Conservation (phyloP, 2,329 filamentous ascomycete species). For the Claviceps pusilla region DNA sequence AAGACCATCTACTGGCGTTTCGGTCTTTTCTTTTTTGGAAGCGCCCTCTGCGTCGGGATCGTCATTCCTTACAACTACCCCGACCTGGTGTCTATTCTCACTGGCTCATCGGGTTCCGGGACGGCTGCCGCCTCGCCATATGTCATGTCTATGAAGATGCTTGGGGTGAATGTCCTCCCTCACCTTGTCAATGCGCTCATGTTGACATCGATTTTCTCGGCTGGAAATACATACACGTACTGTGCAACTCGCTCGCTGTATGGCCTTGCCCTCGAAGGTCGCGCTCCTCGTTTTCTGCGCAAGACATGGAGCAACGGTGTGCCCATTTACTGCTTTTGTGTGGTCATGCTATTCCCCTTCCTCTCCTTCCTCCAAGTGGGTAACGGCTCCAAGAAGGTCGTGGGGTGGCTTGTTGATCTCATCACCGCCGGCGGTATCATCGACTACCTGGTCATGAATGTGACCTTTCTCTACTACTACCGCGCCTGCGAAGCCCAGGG, state of each 20-base stretch:
- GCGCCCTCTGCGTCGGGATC: constrained; percentile 51
- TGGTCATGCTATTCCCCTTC: constrained; percentile 39
- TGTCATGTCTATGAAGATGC: constrained; percentile 45
- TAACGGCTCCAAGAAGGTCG: constrained; percentile 31
- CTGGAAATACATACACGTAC: constrained; percentile 37
- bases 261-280: constrained; percentile 34
- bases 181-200: constrained; percentile 41
- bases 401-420: constrained; percentile 40
- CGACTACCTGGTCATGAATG: constrained; percentile 42
- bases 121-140: constrained; percentile 46
- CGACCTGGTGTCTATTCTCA: constrained; percentile 35
- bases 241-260: constrained; percentile 35
- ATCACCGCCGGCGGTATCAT: constrained; percentile 45
- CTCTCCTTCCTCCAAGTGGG: constrained; percentile 37
- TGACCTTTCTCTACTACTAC: constrained; percentile 33
- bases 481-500: constrained; percentile 38
- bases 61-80: constrained; percentile 50
- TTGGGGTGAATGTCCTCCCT: constrained; percentile 37
- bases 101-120: constrained; percentile 18
- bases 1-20: constrained; percentile 62
- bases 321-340: constrained; percentile 40
- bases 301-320: constrained; percentile 47
- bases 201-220: constrained; percentile 29
- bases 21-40: constrained; percentile 55
- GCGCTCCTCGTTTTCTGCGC: constrained; percentile 36